Percentiles rank a stretch among this genome's conserved stretches.
Evolutionary conservation across 495 filamentous ascomycete genomes (phyloP).

Genomic region (Patellaria atrata): DNA sequence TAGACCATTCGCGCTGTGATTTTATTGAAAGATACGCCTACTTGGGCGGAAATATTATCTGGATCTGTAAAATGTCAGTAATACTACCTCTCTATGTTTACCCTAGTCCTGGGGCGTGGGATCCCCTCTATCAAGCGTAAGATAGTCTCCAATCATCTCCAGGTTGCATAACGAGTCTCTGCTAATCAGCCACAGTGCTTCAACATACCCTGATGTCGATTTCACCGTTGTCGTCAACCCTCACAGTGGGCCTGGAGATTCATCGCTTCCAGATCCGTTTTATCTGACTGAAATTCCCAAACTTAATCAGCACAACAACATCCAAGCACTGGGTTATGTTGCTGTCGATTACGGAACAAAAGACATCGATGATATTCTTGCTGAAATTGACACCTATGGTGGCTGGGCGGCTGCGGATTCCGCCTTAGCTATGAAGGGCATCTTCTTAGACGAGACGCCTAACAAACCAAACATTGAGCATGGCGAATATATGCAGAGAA

Average conservation of each 20-base stretch:
- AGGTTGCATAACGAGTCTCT: neutral
- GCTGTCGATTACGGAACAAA: slow-evolving; percentile 18
- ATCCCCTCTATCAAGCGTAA: slow-evolving; percentile 16
- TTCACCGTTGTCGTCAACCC: slow-evolving; percentile 22
- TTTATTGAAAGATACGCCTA: too few species aligned
- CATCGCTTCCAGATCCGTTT: slow-evolving; percentile 12
- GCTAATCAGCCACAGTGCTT: slow-evolving; percentile 13
- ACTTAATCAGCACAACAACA: slow-evolving; percentile 15
- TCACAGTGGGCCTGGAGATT: slow-evolving; percentile 17
- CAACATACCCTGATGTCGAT: slow-evolving; percentile 13
- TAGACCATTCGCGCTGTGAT: too few species aligned
- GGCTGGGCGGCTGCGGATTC: slow-evolving; percentile 9
- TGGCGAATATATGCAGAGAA: slow-evolving; percentile 25
- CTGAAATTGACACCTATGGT: slow-evolving; percentile 14
- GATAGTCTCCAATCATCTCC: slow-evolving; percentile 1
- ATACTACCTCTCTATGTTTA: slow-evolving; percentile 21
- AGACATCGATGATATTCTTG: slow-evolving; percentile 10
- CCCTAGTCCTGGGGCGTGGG: slow-evolving; percentile 17
- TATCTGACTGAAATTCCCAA: slow-evolving; percentile 18
- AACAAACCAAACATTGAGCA: slow-evolving; percentile 17
- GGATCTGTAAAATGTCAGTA: slow-evolving; percentile 3
- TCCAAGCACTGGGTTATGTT: slow-evolving; percentile 21
- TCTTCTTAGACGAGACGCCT: slow-evolving; percentile 20
- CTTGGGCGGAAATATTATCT: too few species aligned
- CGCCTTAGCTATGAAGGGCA: slow-evolving; percentile 12